A percentile compares a stretch with the other conserved stretches of the same genome.
Evolutionary conservation across 2,329 filamentous ascomycete species (phyloP).

Genomic region (Cytospora paraplurivora): DNA sequence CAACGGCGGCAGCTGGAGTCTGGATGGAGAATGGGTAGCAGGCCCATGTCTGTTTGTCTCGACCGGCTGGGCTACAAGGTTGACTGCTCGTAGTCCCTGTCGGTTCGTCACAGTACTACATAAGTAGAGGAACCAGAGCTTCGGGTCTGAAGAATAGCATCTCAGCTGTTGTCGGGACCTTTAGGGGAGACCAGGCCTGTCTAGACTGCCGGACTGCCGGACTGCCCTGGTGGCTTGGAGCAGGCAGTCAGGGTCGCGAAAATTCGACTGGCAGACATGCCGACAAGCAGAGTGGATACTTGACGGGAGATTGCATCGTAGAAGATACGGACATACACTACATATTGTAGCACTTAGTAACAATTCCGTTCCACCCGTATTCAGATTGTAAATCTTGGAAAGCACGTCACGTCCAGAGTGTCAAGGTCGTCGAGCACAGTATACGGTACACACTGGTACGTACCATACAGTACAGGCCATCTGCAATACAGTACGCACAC

Average conservation of each 20-base stretch:
- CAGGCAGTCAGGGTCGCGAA: neutral
- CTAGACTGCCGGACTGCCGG: neutral
- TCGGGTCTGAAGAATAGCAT: conserved; percentile 27
- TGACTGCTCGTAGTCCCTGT: conserved; percentile 19
- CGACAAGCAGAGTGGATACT: neutral
- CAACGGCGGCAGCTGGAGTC: neutral
- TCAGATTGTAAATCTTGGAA: neutral
- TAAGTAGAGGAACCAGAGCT: conserved; percentile 26
- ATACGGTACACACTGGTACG: too few relatives aligned
- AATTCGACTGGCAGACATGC: too few relatives aligned
- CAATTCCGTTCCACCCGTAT: too few relatives aligned
- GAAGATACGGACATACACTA: neutral
- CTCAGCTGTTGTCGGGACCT: neutral
- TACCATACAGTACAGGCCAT: too few relatives aligned
- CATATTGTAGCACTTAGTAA: neutral
- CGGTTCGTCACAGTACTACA: conserved; percentile 9
- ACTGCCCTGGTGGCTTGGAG: neutral
- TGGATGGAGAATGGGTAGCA: neutral
- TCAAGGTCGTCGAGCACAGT: too few relatives aligned
- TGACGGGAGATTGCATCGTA: neutral
- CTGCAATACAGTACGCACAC: too few relatives aligned
- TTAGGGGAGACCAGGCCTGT: neutral
- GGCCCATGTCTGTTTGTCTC: conserved; percentile 1
- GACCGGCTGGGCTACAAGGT: conserved; percentile 15
- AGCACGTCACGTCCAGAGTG: neutral